phyloP scores from a whole-genome alignment of 2,329 filamentous ascomycete species.

The Fusarium gaditjirri region DNA sequence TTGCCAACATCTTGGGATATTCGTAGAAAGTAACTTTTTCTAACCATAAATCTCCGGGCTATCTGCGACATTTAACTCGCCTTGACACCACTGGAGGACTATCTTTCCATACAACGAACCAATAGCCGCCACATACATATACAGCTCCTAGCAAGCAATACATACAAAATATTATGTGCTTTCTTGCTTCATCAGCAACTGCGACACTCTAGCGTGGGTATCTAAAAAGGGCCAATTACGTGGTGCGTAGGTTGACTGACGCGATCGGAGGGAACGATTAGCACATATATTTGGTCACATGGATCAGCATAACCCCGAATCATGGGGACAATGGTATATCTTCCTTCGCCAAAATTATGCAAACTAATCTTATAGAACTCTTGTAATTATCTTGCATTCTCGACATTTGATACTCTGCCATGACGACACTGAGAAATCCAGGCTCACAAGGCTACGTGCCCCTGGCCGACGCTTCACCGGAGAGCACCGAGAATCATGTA shows the following conservation, averaged over 20 bases:
- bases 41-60: fast-evolving
- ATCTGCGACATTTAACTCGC: not conserved
- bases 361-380: not conserved
- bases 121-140: fast-evolving
- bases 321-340: not conserved
- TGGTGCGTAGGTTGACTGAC: not conserved
- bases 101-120: not conserved
- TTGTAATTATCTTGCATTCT: not conserved
- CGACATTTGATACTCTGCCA: not conserved
- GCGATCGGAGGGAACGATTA: constrained; percentile 1
- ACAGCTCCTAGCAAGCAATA: not conserved
- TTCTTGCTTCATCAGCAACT: not conserved
- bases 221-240: not conserved
- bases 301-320: not conserved
- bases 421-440: not conserved
- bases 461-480: not conserved
- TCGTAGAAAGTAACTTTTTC: fast-evolving
- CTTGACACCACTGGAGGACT: not conserved
- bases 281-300: not conserved
- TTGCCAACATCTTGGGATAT: fast-evolving
- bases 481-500: not conserved
- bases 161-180: not conserved
- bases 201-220: not conserved
- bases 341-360: not conserved
- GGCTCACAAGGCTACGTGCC: not conserved